Evolutionary conservation across 208 protist species (phyloP), one percentile per base, ranked within the genome.

Genomic region (Histomonas meleagridis): DNA sequence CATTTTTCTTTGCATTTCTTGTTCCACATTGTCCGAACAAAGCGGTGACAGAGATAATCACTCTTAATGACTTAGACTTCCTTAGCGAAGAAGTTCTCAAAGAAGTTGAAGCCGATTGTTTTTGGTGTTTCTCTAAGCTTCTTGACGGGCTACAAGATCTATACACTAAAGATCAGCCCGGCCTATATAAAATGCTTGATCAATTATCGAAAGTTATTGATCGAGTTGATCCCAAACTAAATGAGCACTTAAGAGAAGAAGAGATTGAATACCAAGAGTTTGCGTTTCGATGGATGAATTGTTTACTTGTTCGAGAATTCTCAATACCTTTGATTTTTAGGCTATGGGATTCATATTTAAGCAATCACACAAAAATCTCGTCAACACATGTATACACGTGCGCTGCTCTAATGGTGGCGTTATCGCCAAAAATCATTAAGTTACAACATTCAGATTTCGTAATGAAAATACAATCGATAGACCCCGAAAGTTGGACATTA

Each of bases 311-410:
- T 72, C 95, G 96, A 43, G 96, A 97, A 93, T 92, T 97, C 16
- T 94, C 94, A 2, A 93, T 95, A 40, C 94, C 93, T 62, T 94
- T 96, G 92, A 93, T 95, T 65, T 92, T 97, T 62, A 94, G 95
- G 16, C 90, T 97, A 51, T 96, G 95, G 93, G 96, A 97, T 93
- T 94, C 95, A 4, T 97, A 97, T 91, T 92, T 97, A 94, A 38
- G 92, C 92, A 55, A 96, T n/a, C 46, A 32, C 9, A 38, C 43
- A 21, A 43, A 86, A 51, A 46, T 86, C 95, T 93, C 91, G 93
- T 62, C 92, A 93, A 62, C 95, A 97, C 96, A 97, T 91, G 94
- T 96, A n/a, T 97, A 95, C 79, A 94, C 97, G 35, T 97, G 96
- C 92, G 95, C 95, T 43, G 94, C 95, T 23, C 90, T 97, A 38